These are phyloP conservation scores for Neonectria hederae DNA, from an alignment of 2,329 filamentous ascomycete genomes.

Conservation along the genomic window DNA sequence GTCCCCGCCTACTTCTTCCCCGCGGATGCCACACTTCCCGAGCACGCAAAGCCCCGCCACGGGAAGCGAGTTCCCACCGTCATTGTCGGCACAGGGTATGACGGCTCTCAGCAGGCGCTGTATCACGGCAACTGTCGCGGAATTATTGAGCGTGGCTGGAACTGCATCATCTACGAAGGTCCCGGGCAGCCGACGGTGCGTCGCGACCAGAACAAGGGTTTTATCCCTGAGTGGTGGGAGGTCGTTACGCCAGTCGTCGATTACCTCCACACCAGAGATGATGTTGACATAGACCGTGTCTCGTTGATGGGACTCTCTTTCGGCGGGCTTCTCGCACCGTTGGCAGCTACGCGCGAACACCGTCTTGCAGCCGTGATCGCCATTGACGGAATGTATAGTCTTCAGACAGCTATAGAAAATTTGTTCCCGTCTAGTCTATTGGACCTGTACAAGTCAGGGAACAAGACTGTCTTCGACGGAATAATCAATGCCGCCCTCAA, in stretches of 20 bases:
- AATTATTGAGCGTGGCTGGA: slow-evolving; percentile 51
- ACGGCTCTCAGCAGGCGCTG: slow-evolving; percentile 54
- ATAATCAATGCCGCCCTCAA: background rate
- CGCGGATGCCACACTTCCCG: background rate
- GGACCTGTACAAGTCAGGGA: slow-evolving; percentile 8
- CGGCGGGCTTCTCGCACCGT: slow-evolving; percentile 36
- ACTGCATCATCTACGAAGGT: slow-evolving; percentile 24
- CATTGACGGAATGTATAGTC: slow-evolving; percentile 21
- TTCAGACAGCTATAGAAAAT: slow-evolving; percentile 2
- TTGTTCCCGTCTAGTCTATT: slow-evolving; percentile 2
- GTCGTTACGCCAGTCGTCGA: slow-evolving; percentile 18
- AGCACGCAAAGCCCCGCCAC: background rate
- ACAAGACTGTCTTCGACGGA: slow-evolving; percentile 15
- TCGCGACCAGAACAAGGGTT: slow-evolving; percentile 18
- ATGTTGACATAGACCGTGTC: slow-evolving; percentile 16
- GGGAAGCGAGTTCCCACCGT: slow-evolving; percentile 45
- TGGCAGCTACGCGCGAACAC: slow-evolving; percentile 23
- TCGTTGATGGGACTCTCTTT: slow-evolving; percentile 15
- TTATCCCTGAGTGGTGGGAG: slow-evolving; percentile 25
- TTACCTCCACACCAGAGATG: slow-evolving; percentile 6
- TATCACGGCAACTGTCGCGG: slow-evolving; percentile 49
- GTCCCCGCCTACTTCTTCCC: slow-evolving; percentile 48
- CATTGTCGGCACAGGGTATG: slow-evolving; percentile 53
- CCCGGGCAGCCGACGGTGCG: slow-evolving; percentile 23
- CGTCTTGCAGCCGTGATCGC: slow-evolving; percentile 22